These are phyloP conservation scores for Colletotrichum filicis DNA, from an alignment of 2,329 filamentous ascomycete genomes.

Conservation along the genomic window DNA sequence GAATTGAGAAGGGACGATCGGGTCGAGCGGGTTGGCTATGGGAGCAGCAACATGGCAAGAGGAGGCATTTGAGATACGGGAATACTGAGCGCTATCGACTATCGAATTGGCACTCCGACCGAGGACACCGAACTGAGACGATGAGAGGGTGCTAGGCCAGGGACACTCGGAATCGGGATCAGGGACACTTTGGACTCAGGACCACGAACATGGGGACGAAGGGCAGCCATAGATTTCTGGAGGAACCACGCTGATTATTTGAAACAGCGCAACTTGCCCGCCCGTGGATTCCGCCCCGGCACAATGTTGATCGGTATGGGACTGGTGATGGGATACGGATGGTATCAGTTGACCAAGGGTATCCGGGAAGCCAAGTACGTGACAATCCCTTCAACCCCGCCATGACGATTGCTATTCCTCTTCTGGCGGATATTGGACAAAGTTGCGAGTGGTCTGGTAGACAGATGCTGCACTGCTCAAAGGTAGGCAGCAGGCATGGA, in stretches of 20 bases:
- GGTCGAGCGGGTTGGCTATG: not conserved
- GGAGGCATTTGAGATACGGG: too few relatives aligned
- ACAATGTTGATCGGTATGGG: constrained; percentile 82
- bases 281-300: constrained; percentile 87
- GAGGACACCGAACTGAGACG: not conserved
- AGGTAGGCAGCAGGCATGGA: not conserved
- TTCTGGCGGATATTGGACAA: too few relatives aligned
- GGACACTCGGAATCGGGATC: not conserved
- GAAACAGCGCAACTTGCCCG: constrained; percentile 86
- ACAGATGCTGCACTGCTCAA: too few relatives aligned
- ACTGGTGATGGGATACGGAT: constrained; percentile 87
- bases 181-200: not conserved
- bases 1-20: too few relatives aligned
- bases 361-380: constrained; percentile 92
- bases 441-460: not conserved
- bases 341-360: constrained; percentile 85
- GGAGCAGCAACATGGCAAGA: not conserved
- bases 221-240: not conserved
- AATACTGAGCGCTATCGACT: not conserved
- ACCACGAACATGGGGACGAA: not conserved
- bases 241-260: constrained; percentile 35
- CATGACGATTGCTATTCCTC: not conserved
- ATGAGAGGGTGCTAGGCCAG: not conserved
- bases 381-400: not conserved
- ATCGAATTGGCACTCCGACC: not conserved